Base-by-base conservation (phyloP, 352 stramenopile species). In the Phytophthora vignae region DNA sequence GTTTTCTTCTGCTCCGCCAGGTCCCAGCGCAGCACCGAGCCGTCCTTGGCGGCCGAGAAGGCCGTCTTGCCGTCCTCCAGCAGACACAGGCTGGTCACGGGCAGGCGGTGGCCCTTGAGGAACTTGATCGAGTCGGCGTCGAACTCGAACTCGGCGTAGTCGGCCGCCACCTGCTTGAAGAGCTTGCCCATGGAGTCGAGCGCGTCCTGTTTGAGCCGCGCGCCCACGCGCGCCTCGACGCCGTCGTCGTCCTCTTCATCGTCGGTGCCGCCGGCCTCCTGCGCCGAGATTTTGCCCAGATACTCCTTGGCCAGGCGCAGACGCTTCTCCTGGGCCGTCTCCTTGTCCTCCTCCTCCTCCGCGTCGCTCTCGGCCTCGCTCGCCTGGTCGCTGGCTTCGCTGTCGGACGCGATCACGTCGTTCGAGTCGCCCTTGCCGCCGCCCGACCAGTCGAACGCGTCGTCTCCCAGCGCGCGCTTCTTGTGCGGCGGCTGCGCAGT, bases 1-100 rank as follows among this genome's bases (percentile, higher is more conserved):
- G 74, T 87, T 71, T 96, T 96, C 60, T 79, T 88, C 71, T 96
- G 70, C 80, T 90, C 63, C 22, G 94, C 79, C 86, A 96, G 68
- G 68, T 92, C 85, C 94, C 94, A 99, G 21, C 87, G 84, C 64
- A 98, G 60, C 46, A 98, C 85, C 17, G 88, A 91, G 58, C 97
- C 96, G 73, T 99, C 96, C 76, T 99, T 99, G 38, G 90, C 84
- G 8, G 88, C 88, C 27, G 94, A 98, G 74, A 96, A 98, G 19
- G 90, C 92, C 2, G 84, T 96, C 61, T 87, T 83, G 55, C 97
- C 93, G 75, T 98, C 93, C 29, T 95, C 83, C 19, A 87, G 82
- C 52, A 98, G 79, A 65, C 90, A 96, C 10, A 98, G 72, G 64
- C 84, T 95, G 25, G 96, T 98, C 56, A 98, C 82, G 1, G 94